Evolutionary conservation across 169 alveolate species (phyloP), one percentile per base, ranked within the genome.

Genomic region (Eimeria tenella): DNA sequence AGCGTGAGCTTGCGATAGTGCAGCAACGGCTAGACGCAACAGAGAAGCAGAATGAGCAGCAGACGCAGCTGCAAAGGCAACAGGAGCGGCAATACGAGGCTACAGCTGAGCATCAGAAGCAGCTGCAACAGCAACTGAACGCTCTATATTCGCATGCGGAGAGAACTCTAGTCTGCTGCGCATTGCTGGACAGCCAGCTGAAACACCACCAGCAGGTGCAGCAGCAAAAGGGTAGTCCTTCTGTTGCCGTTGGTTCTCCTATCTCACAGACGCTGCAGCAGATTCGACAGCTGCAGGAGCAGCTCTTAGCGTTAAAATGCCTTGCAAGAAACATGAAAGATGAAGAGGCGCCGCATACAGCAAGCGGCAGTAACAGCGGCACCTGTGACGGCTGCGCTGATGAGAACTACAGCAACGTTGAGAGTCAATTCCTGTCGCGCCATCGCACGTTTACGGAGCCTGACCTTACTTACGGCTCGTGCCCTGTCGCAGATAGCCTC

Each of bases 1-100:
- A 56, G 60, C 73, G n/a, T n/a, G 73, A 81, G 89, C 89, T 81
- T 13, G 23, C 89, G 23, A 71, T 53, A 23, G 15, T 25, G 89
- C 71, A 81, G 89, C 58, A 81, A 55, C 89, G 21, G 73, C 89
- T 81, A n/a, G 63, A 42, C 63, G 65, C 31, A 53, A 70, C 21
- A 11, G 21, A 56, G 74, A 50, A 81, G 74, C 89, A 8, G 55
- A 52, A 23, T 13, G 55, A 8, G 73, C 52, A 81, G 73, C 53
- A 56, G 74, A 1, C 17, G 60, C 74, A 81, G 52, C 73, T 7
- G 70, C 70, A 81, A 23, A n/a, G 13, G 0, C 25, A 10, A 23
- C 65, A 52, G 65, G 42, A 10, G 68, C 25, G 42, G 65, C 55
- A 50, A n/a, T 11, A 15, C 7, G 23, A 17, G 17, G 49, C 17